These are phyloP conservation scores for Ogataea populi-albae DNA, from an alignment of 805 yeast species.

Conservation along the genomic window DNA sequence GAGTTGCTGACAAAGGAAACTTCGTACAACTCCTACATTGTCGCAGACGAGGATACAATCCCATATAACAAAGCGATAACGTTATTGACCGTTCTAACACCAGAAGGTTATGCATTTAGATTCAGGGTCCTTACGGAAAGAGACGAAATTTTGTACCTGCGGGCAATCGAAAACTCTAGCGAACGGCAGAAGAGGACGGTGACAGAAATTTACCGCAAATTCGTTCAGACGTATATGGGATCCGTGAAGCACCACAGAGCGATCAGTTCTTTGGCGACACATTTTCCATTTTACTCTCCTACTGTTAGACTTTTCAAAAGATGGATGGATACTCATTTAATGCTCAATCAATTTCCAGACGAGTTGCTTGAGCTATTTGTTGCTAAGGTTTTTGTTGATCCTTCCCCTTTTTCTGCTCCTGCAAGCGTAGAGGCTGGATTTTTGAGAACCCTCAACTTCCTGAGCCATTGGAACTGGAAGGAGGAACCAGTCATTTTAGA, in stretches of 20 bases:
- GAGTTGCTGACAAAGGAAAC: slow-evolving; percentile 48
- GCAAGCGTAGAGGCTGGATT: slow-evolving; percentile 79
- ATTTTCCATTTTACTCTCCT: slow-evolving; percentile 71
- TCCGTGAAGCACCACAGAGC: slow-evolving; percentile 79
- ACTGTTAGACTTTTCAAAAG: slow-evolving; percentile 80
- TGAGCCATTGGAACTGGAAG: slow-evolving; percentile 92
- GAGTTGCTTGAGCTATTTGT: slow-evolving; percentile 82
- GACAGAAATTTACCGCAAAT: slow-evolving; percentile 61
- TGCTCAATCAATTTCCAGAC: slow-evolving; percentile 68
- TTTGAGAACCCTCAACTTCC: slow-evolving; percentile 62
- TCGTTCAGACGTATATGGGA: slow-evolving; percentile 63
- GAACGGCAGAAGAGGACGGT: slow-evolving; percentile 57
- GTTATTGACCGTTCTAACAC: slow-evolving; percentile 65
- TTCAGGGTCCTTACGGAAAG: slow-evolving; percentile 77
- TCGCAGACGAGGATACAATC: slow-evolving; percentile 59
- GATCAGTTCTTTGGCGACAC: slow-evolving; percentile 64
- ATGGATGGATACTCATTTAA: slow-evolving; percentile 84
- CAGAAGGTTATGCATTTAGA: slow-evolving; percentile 87
- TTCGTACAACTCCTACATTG: slow-evolving; percentile 55
- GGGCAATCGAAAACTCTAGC: slow-evolving; percentile 66
- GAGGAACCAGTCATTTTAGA: slow-evolving; percentile 83
- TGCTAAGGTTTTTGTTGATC: slow-evolving; percentile 79
- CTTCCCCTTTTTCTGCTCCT: slow-evolving; percentile 82
- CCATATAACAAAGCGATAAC: slow-evolving; percentile 63
- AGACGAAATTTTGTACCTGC: slow-evolving; percentile 69